Base-by-base conservation (phyloP, 2,329 filamentous ascomycete species). In the Neofusicoccum umdonicola region DNA sequence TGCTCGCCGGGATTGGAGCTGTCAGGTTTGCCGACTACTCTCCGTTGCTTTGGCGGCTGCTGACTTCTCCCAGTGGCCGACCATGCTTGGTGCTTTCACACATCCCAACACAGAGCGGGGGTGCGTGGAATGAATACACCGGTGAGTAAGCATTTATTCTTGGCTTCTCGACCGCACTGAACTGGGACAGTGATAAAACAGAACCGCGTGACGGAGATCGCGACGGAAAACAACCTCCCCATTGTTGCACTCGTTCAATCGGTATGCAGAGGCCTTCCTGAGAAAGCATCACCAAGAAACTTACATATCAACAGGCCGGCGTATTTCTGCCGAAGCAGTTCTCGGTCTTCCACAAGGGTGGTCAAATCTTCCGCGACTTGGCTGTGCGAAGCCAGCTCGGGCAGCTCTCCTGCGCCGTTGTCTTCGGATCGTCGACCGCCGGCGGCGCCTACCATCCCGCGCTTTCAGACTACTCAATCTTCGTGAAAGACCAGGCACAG, bases 271-370 rank as follows among this genome's bases (percentile, higher is more conserved):
- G 27, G 19, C 19, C 27, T 31, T 4, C 5, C 4, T 6, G 27
- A 4, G 27, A 31, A 31, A 31, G 3, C 5, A 4, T 31, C 4
- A 6, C 27, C 27, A 31, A 31, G 3, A 4, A 6, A 31, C 27
- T 31, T 31, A 31, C 27, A 31, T 6, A 6, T 4, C 27, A 31
- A 5, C 27, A 31, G 27, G 27, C 77, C 17, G 77, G 77, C 3
- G 77, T 79, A 6, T 80, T 80, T 44, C 71, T 81, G 11, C 79
- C 79, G 0, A 77, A 81, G 51, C 79, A 81, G 44, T 81, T 81
- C 62, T 71, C 74, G 1, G 79, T 81, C n/a, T 81, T 81, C 66
- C 79, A 81, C 70, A 76, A 76, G 63, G 77, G 75, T 6, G 77
- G 77, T 3, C 74, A 80, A 66, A 72, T 81, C 0, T 81, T 81